Evolutionary conservation across 2,329 filamentous ascomycete species (phyloP).

Genomic region (Aspergillus vadensis): DNA sequence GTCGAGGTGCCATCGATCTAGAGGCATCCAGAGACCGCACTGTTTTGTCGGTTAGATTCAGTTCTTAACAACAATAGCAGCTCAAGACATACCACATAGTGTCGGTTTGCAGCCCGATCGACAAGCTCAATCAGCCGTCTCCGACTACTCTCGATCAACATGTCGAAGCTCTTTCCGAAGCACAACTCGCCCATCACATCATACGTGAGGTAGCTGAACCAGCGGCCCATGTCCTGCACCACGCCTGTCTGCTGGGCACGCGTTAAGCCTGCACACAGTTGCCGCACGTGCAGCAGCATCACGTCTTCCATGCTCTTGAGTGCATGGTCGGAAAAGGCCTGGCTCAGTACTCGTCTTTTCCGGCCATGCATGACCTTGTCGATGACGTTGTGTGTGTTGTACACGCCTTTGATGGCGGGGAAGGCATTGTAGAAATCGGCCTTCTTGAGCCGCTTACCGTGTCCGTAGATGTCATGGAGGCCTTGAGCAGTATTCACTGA

Average conservation of each 20-base stretch:
- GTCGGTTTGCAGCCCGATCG: constrained; percentile 67
- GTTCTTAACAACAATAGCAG: neutral
- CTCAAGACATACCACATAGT: constrained; percentile 59
- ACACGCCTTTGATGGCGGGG: constrained; percentile 63
- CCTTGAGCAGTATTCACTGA: constrained; percentile 74
- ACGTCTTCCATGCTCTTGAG: constrained; percentile 69
- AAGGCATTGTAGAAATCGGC: constrained; percentile 74
- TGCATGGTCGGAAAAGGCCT: constrained; percentile 68
- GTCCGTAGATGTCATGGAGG: constrained; percentile 44
- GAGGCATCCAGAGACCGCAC: constrained; percentile 71
- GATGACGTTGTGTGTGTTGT: constrained; percentile 73
- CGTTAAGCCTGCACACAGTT: constrained; percentile 55
- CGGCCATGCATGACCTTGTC: constrained; percentile 69
- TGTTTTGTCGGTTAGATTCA: constrained; percentile 31
- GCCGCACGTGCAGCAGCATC: constrained; percentile 66
- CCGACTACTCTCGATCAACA: constrained; percentile 48
- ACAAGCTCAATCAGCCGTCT: constrained; percentile 69
- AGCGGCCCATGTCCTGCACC: constrained; percentile 39
- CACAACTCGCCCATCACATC: constrained; percentile 56
- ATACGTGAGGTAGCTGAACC: constrained; percentile 51
- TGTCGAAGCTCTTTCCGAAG: constrained; percentile 55
- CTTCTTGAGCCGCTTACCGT: constrained; percentile 53
- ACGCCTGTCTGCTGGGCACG: constrained; percentile 27
- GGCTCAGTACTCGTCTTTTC: constrained; percentile 70
- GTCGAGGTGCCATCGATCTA: constrained; percentile 67